These are phyloP conservation scores for Capsicum pubescens DNA, from an alignment of 257 asterid genomes.

Conservation along the genomic window DNA sequence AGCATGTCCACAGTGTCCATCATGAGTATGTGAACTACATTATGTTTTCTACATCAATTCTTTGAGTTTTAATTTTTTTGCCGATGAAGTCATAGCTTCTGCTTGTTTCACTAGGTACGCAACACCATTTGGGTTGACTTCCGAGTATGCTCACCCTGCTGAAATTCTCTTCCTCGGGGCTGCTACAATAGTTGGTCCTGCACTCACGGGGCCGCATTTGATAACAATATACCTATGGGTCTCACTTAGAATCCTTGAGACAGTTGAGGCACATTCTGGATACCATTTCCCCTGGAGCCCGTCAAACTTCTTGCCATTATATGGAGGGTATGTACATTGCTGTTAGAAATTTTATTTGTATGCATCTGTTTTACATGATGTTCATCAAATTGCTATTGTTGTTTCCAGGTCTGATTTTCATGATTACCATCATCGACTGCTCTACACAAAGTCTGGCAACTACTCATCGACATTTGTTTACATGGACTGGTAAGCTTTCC, in stretches of 20 bases:
- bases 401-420: constrained; percentile 95
- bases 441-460: constrained; percentile 95
- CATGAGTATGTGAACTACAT: constrained; percentile 74
- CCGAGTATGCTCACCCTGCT: constrained; percentile 99
- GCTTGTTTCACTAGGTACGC: constrained; percentile 64
- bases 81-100: not conserved
- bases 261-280: constrained; percentile 98
- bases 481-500: constrained; percentile 86
- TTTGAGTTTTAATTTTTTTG: not conserved
- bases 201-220: constrained; percentile 96
- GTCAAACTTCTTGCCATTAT: constrained; percentile 89
- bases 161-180: constrained; percentile 95
- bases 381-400: constrained; percentile 33
- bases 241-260: constrained; percentile 94
- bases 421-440: constrained; percentile 95
- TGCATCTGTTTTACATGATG: constrained; percentile 14
- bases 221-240: constrained; percentile 92
- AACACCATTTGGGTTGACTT: constrained; percentile 97
- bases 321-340: constrained; percentile 76
- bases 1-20: constrained; percentile 98
- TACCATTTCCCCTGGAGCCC: constrained; percentile 97
- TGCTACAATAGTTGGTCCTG: constrained; percentile 95
- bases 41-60: constrained; percentile 11
- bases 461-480: constrained; percentile 92
- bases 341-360: not conserved